Percentiles rank a stretch among this genome's conserved stretches.
These are phyloP conservation scores for Syzygium jambos DNA, from an alignment of 345 rosid genomes.

Conservation along the genomic window DNA sequence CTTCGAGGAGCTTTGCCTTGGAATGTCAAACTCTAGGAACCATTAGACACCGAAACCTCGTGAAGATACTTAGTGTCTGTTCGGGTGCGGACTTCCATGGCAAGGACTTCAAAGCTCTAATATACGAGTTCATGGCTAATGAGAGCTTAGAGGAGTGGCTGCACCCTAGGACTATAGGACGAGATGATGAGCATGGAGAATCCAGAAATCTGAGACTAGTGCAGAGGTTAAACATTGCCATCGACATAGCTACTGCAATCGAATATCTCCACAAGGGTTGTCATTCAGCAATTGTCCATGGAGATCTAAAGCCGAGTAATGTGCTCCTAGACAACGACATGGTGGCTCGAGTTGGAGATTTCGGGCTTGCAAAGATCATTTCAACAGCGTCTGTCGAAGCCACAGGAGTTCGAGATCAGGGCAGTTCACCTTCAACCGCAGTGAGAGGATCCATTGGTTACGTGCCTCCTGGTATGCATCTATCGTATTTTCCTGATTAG, in stretches of 20 bases:
- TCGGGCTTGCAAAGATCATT: background rate
- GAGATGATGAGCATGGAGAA: background rate
- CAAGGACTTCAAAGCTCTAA: background rate
- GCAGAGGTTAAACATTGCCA: background rate
- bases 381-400: rapidly evolving
- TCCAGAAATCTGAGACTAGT: background rate
- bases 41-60: background rate
- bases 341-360: background rate
- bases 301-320: background rate
- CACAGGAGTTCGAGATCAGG: rapidly evolving
- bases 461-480: background rate
- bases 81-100: background rate
- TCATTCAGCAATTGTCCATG: background rate
- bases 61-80: background rate
- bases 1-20: background rate
- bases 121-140: background rate
- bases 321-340: background rate
- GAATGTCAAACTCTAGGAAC: background rate
- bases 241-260: background rate
- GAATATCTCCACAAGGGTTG: background rate
- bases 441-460: background rate
- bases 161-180: background rate
- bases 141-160: background rate
- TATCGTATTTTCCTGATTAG: background rate
- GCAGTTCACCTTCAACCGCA: background rate